Base-by-base conservation (phyloP, 495 filamentous ascomycete genomes). In the Aspergillus baeticus region DNA sequence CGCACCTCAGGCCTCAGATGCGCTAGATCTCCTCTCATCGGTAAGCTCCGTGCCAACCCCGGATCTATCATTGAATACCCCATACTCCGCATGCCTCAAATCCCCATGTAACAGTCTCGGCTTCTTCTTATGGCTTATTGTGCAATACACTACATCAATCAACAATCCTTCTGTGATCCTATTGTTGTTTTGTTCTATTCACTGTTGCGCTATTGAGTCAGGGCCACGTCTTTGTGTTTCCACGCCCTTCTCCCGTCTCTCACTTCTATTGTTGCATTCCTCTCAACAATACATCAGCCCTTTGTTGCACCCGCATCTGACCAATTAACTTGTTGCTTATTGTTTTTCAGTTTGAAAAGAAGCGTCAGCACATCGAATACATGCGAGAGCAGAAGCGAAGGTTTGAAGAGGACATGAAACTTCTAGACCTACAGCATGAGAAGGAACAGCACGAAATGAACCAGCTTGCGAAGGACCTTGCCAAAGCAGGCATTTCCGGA, bases 381-480 rank as follows among this genome's bases (percentile, higher is more conserved):
- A 84, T 96, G 68, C 84, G 88, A 55, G 89, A 96, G 70, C 88
- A 93, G 69, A 92, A 87, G 62, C 79, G 88, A 48, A 81, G 86
- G 29, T 92, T 96, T 67, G 88, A 96, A 70, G 87, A 87, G 59
- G 89, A 96, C 65, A 89, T 98, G 81, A 85, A 88, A 61, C 80
- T 89, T 58, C 76, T 96, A 36, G 92, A 95, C 62, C 77, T 91
- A 56, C 88, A 92, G 66, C 85, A 91, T 65, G 84, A 87, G 39
- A 81, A 75, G 58, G 89, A 94, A 62, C 90, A 91, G 66, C 81
- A 84, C 46, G 90, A 96, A 63, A 86, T 96, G 66, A 84, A 85
- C 23, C 83, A 86, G 69, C 86, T 97, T 69, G 86, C 87, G 55
- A 85, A 89, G 61, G 88, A 91, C 51, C 74, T 97, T 58, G 84